Conservation (phyloP, 495 filamentous ascomycete species). For the Penicillium steckii region DNA sequence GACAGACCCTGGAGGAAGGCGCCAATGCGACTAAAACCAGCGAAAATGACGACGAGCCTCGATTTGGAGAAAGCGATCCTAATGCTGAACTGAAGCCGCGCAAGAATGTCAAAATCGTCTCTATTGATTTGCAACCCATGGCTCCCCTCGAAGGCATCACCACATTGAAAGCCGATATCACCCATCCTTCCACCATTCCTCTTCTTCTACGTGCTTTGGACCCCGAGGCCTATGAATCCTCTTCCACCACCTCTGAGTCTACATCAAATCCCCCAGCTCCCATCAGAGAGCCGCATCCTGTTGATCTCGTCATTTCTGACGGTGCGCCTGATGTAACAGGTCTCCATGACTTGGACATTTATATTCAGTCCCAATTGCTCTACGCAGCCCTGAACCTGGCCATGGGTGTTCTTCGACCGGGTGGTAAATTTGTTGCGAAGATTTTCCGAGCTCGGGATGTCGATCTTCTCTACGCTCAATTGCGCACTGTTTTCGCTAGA, state of each 20-base stretch:
- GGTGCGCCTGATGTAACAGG: conserved; percentile 97
- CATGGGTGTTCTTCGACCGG: conserved; percentile 83
- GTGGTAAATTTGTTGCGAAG: conserved; percentile 96
- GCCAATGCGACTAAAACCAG: conserved; percentile 16
- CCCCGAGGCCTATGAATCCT: conserved; percentile 64
- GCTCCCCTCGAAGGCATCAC: conserved; percentile 87
- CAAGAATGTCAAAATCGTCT: conserved; percentile 85
- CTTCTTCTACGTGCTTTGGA: conserved; percentile 82
- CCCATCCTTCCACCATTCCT: conserved; percentile 90
- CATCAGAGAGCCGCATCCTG: conserved; percentile 61
- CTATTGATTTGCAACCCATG: conserved; percentile 96
- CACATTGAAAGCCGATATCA: conserved; percentile 91
- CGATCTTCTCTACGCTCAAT: conserved; percentile 86
- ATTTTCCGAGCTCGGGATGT: conserved; percentile 95
- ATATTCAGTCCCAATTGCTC: conserved; percentile 92
- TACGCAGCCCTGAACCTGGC: conserved; percentile 92
- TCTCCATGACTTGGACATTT: conserved; percentile 95
- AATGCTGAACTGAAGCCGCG: conserved; percentile 50
- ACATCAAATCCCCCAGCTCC: conserved; percentile 27
- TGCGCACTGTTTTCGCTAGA: conserved; percentile 82
- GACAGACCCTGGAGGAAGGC: conserved; percentile 40
- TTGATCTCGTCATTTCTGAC: conserved; percentile 91
- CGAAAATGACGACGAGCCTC: conserved; percentile 19
- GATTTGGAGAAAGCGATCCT: conserved; percentile 30
- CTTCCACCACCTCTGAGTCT: conserved; percentile 30